Evolutionary conservation across 352 stramenopile species (phyloP).

Genomic region (Phytophthora cactorum): DNA sequence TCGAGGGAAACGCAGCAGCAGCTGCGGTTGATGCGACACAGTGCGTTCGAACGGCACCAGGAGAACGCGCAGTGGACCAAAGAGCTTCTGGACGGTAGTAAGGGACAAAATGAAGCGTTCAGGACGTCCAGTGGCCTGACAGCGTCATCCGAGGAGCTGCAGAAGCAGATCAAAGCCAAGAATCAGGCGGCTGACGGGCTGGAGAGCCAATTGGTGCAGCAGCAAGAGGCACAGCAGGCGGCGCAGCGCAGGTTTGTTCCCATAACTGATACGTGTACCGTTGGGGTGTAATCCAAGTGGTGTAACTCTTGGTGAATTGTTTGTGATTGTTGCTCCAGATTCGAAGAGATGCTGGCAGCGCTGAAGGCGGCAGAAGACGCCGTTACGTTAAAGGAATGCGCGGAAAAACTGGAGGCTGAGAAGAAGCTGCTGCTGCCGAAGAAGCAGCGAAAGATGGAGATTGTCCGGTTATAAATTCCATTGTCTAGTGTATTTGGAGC

Average conservation of each 20-base stretch:
- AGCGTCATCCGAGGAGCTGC: conserved; percentile 23
- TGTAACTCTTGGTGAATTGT: neutral
- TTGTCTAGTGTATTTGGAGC: neutral
- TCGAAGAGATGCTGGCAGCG: conserved; percentile 36
- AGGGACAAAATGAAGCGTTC: neutral
- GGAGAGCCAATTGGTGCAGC: conserved; percentile 24
- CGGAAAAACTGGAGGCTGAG: conserved; percentile 28
- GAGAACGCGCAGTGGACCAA: conserved; percentile 69
- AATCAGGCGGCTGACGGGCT: conserved; percentile 24
- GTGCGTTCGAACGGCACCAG: conserved; percentile 65
- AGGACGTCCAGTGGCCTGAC: conserved; percentile 5
- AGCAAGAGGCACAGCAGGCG: conserved; percentile 24
- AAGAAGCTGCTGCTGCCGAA: conserved; percentile 26
- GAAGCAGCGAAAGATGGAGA: conserved; percentile 44
- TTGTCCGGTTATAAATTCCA: conserved; percentile 42
- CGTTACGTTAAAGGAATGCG: conserved; percentile 30
- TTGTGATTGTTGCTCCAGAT: conserved; percentile 18
- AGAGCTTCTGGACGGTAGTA: conserved; percentile 35
- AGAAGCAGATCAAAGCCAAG: conserved; percentile 18
- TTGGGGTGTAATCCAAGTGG: neutral
- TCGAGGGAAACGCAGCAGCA: conserved; percentile 57
- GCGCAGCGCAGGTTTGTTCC: conserved; percentile 25
- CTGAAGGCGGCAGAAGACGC: conserved; percentile 33
- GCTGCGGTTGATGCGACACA: conserved; percentile 54
- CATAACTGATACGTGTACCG: neutral